A percentile compares a stretch with the other conserved stretches of the same genome.
These are phyloP conservation scores for Trichosanthes cucumerina DNA, from an alignment of 306 rosid species.

Conservation along the genomic window DNA sequence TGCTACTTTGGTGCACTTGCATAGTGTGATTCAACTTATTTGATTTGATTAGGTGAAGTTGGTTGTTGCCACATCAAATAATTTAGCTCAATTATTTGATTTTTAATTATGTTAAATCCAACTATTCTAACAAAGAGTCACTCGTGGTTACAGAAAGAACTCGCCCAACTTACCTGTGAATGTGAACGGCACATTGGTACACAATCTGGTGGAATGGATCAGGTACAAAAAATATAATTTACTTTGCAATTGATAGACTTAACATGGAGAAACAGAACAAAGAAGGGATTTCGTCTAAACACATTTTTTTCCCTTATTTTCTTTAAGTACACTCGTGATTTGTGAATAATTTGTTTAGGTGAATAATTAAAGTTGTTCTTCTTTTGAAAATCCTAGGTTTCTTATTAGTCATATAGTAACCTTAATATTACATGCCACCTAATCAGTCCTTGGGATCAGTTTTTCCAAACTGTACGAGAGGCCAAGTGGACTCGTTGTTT, in stretches of 20 bases:
- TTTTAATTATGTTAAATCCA: neutral
- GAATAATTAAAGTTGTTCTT: neutral
- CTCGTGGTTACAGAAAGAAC: constrained; percentile 59
- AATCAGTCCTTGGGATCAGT: neutral
- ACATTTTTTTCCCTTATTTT: neutral
- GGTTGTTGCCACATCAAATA: neutral
- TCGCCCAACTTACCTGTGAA: constrained; percentile 86
- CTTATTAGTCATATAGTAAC: neutral
- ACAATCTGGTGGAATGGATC: constrained; percentile 99
- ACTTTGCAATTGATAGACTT: neutral
- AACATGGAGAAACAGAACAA: neutral
- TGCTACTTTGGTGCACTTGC: neutral
- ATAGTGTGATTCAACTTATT: neutral
- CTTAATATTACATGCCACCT: neutral
- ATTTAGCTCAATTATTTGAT: neutral
- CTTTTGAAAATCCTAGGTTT: neutral
- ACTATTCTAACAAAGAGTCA: constrained; percentile 20
- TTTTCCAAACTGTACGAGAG: neutral
- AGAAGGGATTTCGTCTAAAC: neutral
- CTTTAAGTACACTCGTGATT: neutral
- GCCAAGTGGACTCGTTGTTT: neutral
- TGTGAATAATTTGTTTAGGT: neutral
- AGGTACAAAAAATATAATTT: constrained; percentile 31
- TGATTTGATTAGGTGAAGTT: neutral
- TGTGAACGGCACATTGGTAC: constrained; percentile 93